Evolutionary conservation across 2,329 filamentous ascomycete species (phyloP).

Genomic region (Fusarium nanum): DNA sequence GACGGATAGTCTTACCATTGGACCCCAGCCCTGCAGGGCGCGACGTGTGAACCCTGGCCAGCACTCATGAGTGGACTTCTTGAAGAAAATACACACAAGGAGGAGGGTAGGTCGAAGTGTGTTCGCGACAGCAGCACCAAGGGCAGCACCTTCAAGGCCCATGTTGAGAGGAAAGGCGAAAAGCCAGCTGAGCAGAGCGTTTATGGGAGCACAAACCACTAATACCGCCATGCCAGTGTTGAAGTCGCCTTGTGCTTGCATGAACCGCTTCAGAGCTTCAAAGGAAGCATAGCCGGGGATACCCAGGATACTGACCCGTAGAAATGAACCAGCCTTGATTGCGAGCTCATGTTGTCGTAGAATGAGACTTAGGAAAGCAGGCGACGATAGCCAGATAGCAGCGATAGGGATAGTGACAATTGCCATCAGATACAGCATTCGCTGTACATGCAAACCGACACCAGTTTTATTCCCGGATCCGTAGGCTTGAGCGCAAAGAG

Average conservation of each 20-base stretch:
- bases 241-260: conserved; percentile 67
- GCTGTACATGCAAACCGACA: conserved; percentile 64
- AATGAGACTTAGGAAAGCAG: conserved; percentile 57
- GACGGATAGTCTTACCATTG: conserved; percentile 54
- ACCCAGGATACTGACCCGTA: conserved; percentile 61
- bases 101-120: conserved; percentile 61
- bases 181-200: conserved; percentile 61
- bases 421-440: conserved; percentile 63
- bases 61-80: conserved; percentile 46
- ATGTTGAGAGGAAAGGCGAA: conserved; percentile 57
- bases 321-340: conserved; percentile 60
- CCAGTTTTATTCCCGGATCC: conserved; percentile 56
- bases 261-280: conserved; percentile 65
- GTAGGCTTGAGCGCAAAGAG: conserved; percentile 43
- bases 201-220: conserved; percentile 60
- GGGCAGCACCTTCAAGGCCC: conserved; percentile 63
- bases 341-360: conserved; percentile 62
- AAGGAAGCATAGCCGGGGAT: conserved; percentile 66
- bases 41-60: conserved; percentile 56
- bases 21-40: conserved; percentile 54
- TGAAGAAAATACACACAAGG: conserved; percentile 58
- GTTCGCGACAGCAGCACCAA: conserved; percentile 62
- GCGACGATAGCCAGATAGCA: conserved; percentile 61
- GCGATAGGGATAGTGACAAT: conserved; percentile 61
- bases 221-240: conserved; percentile 61